A percentile compares a stretch with the other conserved stretches of the same genome.
Evolutionary conservation across 768 basidiomycete genomes (phyloP).

Genomic region (Phanerochaete carnosa): DNA sequence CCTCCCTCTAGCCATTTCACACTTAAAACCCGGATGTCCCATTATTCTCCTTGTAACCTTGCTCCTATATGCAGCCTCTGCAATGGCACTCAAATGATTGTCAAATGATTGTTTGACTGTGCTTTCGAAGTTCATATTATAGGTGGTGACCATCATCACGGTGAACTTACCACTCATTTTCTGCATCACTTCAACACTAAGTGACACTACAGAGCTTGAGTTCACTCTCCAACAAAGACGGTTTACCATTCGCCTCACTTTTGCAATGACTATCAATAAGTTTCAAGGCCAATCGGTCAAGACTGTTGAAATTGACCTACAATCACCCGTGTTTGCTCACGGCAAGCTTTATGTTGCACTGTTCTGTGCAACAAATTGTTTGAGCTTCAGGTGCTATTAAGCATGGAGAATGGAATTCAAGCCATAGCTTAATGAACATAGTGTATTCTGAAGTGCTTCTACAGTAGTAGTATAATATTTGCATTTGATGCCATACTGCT

Average conservation of each 20-base stretch:
- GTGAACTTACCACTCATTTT: slow-evolving; percentile 37
- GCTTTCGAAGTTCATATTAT: slow-evolving; percentile 34
- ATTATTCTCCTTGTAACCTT: slow-evolving; percentile 46
- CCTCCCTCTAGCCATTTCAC: not conserved
- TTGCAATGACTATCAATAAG: slow-evolving; percentile 49
- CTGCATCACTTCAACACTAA: slow-evolving; percentile 31
- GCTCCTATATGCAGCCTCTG: slow-evolving; percentile 30
- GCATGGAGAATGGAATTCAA: too few relatives aligned
- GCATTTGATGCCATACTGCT: too few relatives aligned
- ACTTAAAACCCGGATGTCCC: slow-evolving; percentile 20
- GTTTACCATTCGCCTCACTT: slow-evolving; percentile 42
- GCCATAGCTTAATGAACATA: too few relatives aligned
- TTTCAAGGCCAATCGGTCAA: slow-evolving; percentile 45
- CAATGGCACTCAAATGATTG: slow-evolving; percentile 34
- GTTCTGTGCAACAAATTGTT: too few relatives aligned
- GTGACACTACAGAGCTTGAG: slow-evolving; percentile 12
- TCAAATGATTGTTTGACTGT: slow-evolving; percentile 21
- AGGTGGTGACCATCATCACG: slow-evolving; percentile 35
- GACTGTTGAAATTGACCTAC: slow-evolving; percentile 38
- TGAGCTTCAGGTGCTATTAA: too few relatives aligned
- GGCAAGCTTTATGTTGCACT: slow-evolving; percentile 45
- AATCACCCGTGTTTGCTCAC: slow-evolving; percentile 36
- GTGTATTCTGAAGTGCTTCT: too few relatives aligned
- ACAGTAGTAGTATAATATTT: too few relatives aligned
- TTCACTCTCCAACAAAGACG: slow-evolving; percentile 33